A percentile compares a stretch with the other conserved stretches of the same genome.
These are phyloP conservation scores for Nosema granulosis DNA, from an alignment of 371 early-diverging fungal species.

Conservation along the genomic window DNA sequence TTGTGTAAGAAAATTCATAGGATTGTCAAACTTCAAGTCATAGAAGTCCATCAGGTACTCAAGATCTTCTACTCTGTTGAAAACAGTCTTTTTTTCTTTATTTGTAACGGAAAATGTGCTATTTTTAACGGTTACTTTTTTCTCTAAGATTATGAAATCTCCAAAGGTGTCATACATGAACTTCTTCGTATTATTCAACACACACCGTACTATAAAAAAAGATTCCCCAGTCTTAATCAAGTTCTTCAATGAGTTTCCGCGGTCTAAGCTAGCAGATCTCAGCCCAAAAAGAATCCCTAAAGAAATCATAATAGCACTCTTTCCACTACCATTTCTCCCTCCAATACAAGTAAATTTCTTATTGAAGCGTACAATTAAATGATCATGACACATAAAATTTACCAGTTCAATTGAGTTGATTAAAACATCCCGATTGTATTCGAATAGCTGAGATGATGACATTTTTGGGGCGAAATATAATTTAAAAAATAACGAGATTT, in stretches of 20 bases:
- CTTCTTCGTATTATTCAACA: conserved; percentile 40
- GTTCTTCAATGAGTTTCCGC: conserved; percentile 60
- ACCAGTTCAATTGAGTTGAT: conserved; percentile 59
- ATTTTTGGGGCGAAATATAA: not conserved
- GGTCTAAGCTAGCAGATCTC: conserved; percentile 54
- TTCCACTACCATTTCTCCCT: conserved; percentile 67
- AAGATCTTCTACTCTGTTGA: conserved; percentile 55
- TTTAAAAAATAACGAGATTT: conserved; percentile 6
- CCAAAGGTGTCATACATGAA: conserved; percentile 44
- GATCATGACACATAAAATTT: conserved; percentile 67
- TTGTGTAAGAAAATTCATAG: conserved; percentile 66
- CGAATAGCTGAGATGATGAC: not conserved
- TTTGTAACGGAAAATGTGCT: conserved; percentile 39
- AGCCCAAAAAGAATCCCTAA: conserved; percentile 66
- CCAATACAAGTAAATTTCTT: conserved; percentile 63
- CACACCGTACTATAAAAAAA: conserved; percentile 41
- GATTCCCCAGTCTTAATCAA: conserved; percentile 61
- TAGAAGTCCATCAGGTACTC: conserved; percentile 56
- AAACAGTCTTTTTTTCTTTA: conserved; percentile 27
- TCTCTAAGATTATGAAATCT: conserved; percentile 58
- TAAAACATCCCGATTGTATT: not conserved
- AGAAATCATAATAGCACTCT: conserved; percentile 67
- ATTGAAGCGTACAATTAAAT: conserved; percentile 58
- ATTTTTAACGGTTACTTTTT: conserved; percentile 38
- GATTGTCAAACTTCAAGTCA: conserved; percentile 62